Evolutionary conservation across 2,329 filamentous ascomycete genomes (phyloP).

Genomic region (Ceratocystis smalleyi): DNA sequence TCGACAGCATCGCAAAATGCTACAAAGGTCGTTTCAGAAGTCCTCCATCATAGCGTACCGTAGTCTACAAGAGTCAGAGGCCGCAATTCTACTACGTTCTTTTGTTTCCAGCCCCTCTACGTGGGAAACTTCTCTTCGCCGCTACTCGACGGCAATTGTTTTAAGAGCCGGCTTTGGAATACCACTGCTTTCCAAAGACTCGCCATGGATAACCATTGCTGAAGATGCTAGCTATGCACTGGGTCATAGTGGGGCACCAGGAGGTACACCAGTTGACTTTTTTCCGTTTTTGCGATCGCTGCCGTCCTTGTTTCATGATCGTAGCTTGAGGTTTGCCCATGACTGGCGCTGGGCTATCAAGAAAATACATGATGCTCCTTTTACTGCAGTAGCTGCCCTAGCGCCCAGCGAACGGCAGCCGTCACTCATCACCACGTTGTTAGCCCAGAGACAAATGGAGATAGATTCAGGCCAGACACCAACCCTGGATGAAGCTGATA

Average conservation of each 20-base stretch:
- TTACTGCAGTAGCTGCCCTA: slow-evolving; percentile 27
- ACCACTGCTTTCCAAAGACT: slow-evolving; percentile 22
- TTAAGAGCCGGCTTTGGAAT: slow-evolving; percentile 30
- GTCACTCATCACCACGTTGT: slow-evolving; percentile 26
- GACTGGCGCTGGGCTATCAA: slow-evolving; percentile 25
- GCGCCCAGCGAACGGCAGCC: slow-evolving; percentile 22
- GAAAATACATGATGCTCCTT: slow-evolving; percentile 29
- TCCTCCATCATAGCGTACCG: slow-evolving; percentile 27
- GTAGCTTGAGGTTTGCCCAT: slow-evolving; percentile 22
- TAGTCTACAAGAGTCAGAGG: slow-evolving; percentile 29
- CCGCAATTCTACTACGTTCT: slow-evolving; percentile 28
- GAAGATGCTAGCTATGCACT: slow-evolving; percentile 22
- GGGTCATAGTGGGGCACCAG: slow-evolving; percentile 22
- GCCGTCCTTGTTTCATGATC: slow-evolving; percentile 25
- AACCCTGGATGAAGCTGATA: slow-evolving; percentile 29
- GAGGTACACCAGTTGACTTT: slow-evolving; percentile 26
- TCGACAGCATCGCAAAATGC: slow-evolving; percentile 29
- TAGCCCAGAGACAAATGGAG: slow-evolving; percentile 28
- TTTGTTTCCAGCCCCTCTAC: slow-evolving; percentile 22
- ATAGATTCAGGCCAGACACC: slow-evolving; percentile 23
- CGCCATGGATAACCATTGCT: slow-evolving; percentile 27
- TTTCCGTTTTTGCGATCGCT: slow-evolving; percentile 29
- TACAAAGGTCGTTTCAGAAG: slow-evolving; percentile 30
- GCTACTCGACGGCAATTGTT: slow-evolving; percentile 29
- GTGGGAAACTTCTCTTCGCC: slow-evolving; percentile 26